phyloP scores from a whole-genome alignment of 129 eudicot species.

The Glebionis coronaria region DNA sequence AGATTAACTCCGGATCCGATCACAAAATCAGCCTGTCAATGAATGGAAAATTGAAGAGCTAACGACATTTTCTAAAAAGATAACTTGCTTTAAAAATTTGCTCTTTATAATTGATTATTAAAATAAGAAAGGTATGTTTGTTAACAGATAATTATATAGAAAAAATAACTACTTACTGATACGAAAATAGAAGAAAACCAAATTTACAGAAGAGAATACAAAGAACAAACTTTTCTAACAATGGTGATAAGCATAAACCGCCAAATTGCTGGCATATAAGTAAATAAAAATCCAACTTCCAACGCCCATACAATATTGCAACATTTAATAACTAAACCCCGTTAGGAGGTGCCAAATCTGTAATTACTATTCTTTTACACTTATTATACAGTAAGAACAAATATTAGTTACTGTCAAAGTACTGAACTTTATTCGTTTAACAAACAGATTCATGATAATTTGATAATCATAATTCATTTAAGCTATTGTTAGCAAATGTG shows the following conservation, averaged over 20 bases:
- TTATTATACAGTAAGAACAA: slow-evolving; percentile 10
- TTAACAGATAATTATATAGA: background rate
- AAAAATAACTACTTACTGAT: slow-evolving; percentile 6
- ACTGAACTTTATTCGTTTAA: background rate
- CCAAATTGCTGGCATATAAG: background rate
- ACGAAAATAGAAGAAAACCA: background rate
- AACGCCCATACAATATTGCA: background rate
- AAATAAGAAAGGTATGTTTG: no score
- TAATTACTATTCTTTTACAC: background rate
- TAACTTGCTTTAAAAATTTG: no score
- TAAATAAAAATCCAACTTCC: slow-evolving; percentile 11
- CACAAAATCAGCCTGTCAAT: slow-evolving; percentile 1
- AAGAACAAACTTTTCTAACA: background rate
- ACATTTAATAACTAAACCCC: background rate
- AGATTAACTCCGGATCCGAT: background rate
- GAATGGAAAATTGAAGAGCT: no score
- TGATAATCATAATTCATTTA: background rate
- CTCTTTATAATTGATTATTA: no score
- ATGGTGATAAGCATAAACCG: slow-evolving; percentile 5
- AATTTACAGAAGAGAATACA: background rate
- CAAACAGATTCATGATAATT: background rate
- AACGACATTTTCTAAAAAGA: no score
- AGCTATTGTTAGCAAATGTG: background rate
- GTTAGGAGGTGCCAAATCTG: no score
- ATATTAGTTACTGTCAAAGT: background rate